Percentiles rank a stretch among this genome's conserved stretches.
phyloP scores from a whole-genome alignment of 2,329 filamentous ascomycete species.

The Shiraia bambusicola region DNA sequence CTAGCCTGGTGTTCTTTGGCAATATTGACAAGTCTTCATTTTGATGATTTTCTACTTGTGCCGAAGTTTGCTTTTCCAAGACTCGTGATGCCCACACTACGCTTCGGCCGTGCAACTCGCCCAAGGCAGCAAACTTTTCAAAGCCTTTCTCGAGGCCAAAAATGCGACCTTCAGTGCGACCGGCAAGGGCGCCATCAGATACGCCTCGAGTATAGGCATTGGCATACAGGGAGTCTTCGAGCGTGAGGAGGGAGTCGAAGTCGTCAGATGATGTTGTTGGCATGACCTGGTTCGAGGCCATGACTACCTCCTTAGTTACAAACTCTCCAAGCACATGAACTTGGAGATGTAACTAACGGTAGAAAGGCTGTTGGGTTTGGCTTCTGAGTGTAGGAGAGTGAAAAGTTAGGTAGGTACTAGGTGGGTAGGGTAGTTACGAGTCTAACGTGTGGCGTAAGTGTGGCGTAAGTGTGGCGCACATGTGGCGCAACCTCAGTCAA shows the following conservation, averaged over 20 bases:
- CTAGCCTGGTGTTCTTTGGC: slow-evolving; percentile 63
- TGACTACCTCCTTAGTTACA: no score
- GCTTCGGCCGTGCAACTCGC: slow-evolving; percentile 74
- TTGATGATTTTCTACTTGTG: not conserved
- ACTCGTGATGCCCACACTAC: slow-evolving; percentile 81
- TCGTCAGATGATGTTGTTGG: slow-evolving; percentile 42
- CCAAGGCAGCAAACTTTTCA: slow-evolving; percentile 84
- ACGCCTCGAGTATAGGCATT: slow-evolving; percentile 77
- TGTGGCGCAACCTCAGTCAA: no score
- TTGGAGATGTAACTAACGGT: no score
- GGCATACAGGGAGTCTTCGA: slow-evolving; percentile 73
- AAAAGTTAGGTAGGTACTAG: no score
- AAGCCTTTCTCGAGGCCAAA: slow-evolving; percentile 92
- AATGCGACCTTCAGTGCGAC: slow-evolving; percentile 82
- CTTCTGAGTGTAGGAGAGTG: no score
- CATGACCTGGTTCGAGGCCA: slow-evolving; percentile 4
- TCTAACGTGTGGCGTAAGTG: no score
- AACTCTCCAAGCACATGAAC: no score
- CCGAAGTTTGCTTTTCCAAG: slow-evolving; percentile 22
- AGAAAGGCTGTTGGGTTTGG: not conserved
- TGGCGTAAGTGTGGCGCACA: no score
- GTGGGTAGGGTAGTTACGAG: no score
- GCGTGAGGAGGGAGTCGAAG: slow-evolving; percentile 59
- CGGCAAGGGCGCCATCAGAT: slow-evolving; percentile 73
- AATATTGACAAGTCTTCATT: slow-evolving; percentile 47